These are phyloP conservation scores for Aspergillus homomorphus DNA, from an alignment of 495 filamentous ascomycete species.

Conservation along the genomic window DNA sequence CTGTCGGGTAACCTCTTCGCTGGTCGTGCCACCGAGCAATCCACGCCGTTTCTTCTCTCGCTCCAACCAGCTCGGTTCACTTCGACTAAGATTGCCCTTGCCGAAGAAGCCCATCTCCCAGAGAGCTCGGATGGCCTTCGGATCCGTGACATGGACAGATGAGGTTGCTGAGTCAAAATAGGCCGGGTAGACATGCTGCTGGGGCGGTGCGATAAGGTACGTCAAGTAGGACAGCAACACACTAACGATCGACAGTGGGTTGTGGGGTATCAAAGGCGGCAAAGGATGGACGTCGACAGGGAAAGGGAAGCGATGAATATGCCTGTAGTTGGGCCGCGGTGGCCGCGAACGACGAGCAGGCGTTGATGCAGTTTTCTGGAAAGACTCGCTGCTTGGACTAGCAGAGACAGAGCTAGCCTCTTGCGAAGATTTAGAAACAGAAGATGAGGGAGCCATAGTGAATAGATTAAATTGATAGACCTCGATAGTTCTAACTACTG, in stretches of 20 bases:
- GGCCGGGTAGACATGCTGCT: conserved; percentile 72
- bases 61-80: conserved; percentile 89
- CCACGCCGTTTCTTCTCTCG: conserved; percentile 72
- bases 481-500: conserved; percentile 19
- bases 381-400: conserved; percentile 11
- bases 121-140: conserved; percentile 67
- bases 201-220: conserved; percentile 63
- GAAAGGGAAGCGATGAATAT: conserved; percentile 74
- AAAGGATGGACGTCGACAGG: conserved; percentile 79
- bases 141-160: conserved; percentile 81
- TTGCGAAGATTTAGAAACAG: conserved; percentile 11
- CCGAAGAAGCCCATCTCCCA: conserved; percentile 98
- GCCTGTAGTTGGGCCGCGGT: conserved; percentile 61
- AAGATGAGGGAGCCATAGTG: conserved; percentile 17
- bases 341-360: conserved; percentile 40
- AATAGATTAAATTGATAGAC: conserved; percentile 11
- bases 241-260: conserved; percentile 82
- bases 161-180: conserved; percentile 75
- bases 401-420: conserved; percentile 18
- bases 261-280: conserved; percentile 84
- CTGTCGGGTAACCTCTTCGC: conserved; percentile 73
- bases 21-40: conserved; percentile 57
- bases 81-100: conserved; percentile 87
- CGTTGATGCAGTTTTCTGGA: conserved; percentile 12
- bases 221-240: conserved; percentile 71